Percentiles rank a stretch among this genome's conserved stretches.
Conservation (phyloP, 352 stramenopile species). For the Phytophthora kernoviae region DNA sequence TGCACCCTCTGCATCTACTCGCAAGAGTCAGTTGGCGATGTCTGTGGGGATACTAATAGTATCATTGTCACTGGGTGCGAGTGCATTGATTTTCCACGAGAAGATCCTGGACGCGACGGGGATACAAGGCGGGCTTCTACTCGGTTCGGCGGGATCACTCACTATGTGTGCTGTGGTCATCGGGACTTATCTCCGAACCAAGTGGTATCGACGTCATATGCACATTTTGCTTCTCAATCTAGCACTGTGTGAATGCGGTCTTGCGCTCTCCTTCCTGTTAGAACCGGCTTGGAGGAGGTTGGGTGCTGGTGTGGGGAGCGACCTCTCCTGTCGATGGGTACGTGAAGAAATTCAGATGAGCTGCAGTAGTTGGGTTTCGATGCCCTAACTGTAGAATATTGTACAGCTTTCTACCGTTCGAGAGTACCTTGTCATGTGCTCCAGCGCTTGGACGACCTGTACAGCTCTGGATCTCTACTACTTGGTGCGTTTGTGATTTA, state of each 20-base stretch:
- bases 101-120: constrained; percentile 45
- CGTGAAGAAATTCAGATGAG: constrained; percentile 1
- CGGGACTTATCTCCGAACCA: constrained; percentile 44
- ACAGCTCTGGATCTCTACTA: constrained; percentile 78
- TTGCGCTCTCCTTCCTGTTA: constrained; percentile 75
- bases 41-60: constrained; percentile 38
- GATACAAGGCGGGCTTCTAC: constrained; percentile 67
- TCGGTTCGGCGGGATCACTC: constrained; percentile 63
- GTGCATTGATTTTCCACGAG: constrained; percentile 47
- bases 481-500: constrained; percentile 36
- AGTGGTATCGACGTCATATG: constrained; percentile 71
- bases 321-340: constrained; percentile 58
- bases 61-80: constrained; percentile 52
- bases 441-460: constrained; percentile 69
- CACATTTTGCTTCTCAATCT: constrained; percentile 75
- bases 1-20: constrained; percentile 20
- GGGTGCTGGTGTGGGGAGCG: constrained; percentile 39
- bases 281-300: constrained; percentile 60
- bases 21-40: constrained; percentile 50
- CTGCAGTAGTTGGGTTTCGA: background rate
- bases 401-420: constrained; percentile 57
- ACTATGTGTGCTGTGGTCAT: constrained; percentile 68
- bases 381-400: background rate
- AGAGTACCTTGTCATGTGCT: constrained; percentile 82
- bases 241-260: constrained; percentile 59